A percentile compares a stretch with the other conserved stretches of the same genome.
Conservation (phyloP, 192 early-diverging fungal species). For the Backusella psychrophila region DNA sequence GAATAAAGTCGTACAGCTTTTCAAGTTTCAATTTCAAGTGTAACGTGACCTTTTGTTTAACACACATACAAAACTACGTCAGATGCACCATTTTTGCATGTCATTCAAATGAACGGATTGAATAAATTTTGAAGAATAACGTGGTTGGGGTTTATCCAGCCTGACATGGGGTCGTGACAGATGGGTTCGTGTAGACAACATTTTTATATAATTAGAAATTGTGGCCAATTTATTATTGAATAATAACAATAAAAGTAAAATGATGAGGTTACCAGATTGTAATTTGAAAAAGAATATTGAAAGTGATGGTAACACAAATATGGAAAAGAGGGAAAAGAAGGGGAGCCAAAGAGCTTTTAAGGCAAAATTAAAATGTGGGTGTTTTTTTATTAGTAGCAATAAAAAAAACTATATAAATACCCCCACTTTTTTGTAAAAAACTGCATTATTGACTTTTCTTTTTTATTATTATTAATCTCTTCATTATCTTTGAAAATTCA, state of each 20-base stretch:
- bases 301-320: background rate
- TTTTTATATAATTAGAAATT: background rate
- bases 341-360: background rate
- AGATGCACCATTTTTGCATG: background rate
- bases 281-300: background rate
- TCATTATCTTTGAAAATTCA: background rate
- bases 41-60: background rate
- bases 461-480: background rate
- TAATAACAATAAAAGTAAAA: background rate
- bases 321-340: background rate
- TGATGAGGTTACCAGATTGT: background rate
- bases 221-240: background rate
- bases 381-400: background rate
- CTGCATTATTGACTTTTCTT: background rate
- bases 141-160: background rate
- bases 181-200: background rate
- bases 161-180: background rate
- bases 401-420: background rate
- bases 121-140: background rate
- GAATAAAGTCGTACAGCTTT: background rate
- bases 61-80: background rate
- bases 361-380: constrained; percentile 5
- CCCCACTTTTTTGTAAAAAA: background rate
- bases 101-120: background rate
- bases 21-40: background rate